Conservation (phyloP, 495 filamentous ascomycete genomes). For the Penicillium canariense region DNA sequence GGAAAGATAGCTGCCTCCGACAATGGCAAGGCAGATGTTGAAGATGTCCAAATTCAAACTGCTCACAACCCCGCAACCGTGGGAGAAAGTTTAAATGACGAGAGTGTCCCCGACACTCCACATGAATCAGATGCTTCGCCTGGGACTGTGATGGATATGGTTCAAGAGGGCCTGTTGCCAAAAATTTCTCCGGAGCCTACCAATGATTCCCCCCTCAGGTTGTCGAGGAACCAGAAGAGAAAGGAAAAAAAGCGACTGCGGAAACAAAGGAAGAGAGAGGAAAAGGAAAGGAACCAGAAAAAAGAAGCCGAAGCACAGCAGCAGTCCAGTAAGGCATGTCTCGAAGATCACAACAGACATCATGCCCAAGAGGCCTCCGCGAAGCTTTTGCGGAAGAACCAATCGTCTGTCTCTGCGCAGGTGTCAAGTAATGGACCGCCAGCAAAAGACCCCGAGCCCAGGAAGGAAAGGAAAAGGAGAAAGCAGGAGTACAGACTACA, state of each 20-base stretch:
- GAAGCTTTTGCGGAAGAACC: background rate
- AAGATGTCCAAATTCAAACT: background rate
- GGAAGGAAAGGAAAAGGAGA: slow-evolving; percentile 15
- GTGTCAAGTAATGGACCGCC: background rate
- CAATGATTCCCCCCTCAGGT: background rate
- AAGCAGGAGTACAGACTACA: slow-evolving; percentile 15
- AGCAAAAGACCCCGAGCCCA: background rate
- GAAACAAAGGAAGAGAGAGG: background rate
- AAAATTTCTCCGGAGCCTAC: background rate
- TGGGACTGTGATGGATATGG: background rate
- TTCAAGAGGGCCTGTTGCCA: background rate
- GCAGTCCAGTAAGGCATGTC: background rate
- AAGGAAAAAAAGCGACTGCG: background rate
- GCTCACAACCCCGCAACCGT: background rate
- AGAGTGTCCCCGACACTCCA: background rate
- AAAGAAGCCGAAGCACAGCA: background rate
- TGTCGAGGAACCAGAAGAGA: background rate
- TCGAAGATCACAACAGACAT: background rate
- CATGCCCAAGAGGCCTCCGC: background rate
- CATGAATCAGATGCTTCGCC: background rate
- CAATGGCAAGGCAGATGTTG: background rate
- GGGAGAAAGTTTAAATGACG: background rate
- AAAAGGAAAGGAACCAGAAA: background rate
- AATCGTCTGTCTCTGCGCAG: no score
- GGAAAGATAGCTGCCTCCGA: background rate